phyloP scores from a whole-genome alignment of 176 grass and related monocot genomes.

The Paspalum vaginatum region DNA sequence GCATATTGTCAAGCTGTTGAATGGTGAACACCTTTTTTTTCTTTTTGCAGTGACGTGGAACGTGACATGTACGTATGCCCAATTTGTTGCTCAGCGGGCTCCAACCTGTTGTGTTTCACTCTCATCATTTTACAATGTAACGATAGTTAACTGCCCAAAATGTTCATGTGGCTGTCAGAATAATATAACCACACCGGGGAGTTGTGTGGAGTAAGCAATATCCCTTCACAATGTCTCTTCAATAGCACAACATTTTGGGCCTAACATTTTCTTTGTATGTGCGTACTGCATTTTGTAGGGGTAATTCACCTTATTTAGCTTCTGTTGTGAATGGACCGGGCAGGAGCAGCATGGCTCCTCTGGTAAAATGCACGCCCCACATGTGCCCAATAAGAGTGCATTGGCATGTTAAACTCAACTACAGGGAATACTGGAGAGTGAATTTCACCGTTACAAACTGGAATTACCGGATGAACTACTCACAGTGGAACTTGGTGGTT shows the following conservation, averaged over 20 bases:
- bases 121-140: constrained; percentile 79
- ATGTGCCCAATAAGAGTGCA: constrained; percentile 89
- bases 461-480: constrained; percentile 86
- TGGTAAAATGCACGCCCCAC: constrained; percentile 66
- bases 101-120: constrained; percentile 77
- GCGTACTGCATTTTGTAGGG: constrained; percentile 37
- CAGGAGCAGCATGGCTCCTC: constrained; percentile 49
- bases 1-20: background rate
- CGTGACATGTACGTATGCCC: constrained; percentile 74
- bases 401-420: constrained; percentile 86
- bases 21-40: constrained; percentile 6
- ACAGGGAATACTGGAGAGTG: constrained; percentile 73
- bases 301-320: constrained; percentile 65
- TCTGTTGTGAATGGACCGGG: constrained; percentile 59
- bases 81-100: constrained; percentile 71
- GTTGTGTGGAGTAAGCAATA: constrained; percentile 74
- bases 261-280: background rate
- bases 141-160: constrained; percentile 72
- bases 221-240: constrained; percentile 1
- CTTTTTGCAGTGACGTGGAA: constrained; percentile 75
- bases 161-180: constrained; percentile 74
- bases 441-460: constrained; percentile 72
- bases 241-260: background rate
- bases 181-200: constrained; percentile 67
- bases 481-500: constrained; percentile 72